phyloP scores from a whole-genome alignment of 2,329 filamentous ascomycete genomes.

The Xylariaceae sp. region DNA sequence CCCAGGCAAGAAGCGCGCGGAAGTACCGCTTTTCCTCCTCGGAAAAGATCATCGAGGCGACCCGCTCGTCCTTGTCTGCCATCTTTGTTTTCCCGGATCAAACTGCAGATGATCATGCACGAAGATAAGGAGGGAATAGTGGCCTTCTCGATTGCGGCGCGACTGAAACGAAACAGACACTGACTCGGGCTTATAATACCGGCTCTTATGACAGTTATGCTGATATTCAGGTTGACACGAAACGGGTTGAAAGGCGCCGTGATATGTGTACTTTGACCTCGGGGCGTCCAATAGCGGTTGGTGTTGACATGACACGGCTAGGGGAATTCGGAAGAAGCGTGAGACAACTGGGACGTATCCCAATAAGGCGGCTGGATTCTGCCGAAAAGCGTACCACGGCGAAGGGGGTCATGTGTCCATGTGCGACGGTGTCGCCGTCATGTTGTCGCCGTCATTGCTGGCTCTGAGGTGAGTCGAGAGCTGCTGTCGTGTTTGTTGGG shows the following conservation, averaged over 20 bases:
- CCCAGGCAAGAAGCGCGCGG: conserved; percentile 37
- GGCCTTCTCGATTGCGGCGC: background rate
- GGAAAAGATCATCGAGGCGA: conserved; percentile 32
- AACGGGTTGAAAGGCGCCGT: conserved; percentile 15
- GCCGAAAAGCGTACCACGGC: conserved; percentile 17
- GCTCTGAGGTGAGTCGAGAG: conserved; percentile 6
- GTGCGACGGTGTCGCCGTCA: conserved; percentile 16
- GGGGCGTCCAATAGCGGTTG: background rate
- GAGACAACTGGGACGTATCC: conserved; percentile 19
- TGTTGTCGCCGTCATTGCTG: conserved; percentile 4
- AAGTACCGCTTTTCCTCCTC: conserved; percentile 39
- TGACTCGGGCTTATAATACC: conserved; percentile 1
- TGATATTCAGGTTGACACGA: background rate
- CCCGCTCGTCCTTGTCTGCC: conserved; percentile 13
- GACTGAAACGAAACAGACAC: background rate
- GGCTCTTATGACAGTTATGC: conserved; percentile 1
- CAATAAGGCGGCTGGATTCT: conserved; percentile 21
- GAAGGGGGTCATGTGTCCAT: conserved; percentile 8
- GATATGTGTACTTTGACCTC: conserved; percentile 13
- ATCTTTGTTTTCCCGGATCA: background rate
- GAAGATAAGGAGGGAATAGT: no score
- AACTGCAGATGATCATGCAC: background rate
- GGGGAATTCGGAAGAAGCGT: conserved; percentile 22
- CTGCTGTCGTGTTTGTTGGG: conserved; percentile 1
- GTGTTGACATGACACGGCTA: conserved; percentile 20